phyloP scores from a whole-genome alignment of 768 basidiomycete genomes.

The Inosperma sp. region DNA sequence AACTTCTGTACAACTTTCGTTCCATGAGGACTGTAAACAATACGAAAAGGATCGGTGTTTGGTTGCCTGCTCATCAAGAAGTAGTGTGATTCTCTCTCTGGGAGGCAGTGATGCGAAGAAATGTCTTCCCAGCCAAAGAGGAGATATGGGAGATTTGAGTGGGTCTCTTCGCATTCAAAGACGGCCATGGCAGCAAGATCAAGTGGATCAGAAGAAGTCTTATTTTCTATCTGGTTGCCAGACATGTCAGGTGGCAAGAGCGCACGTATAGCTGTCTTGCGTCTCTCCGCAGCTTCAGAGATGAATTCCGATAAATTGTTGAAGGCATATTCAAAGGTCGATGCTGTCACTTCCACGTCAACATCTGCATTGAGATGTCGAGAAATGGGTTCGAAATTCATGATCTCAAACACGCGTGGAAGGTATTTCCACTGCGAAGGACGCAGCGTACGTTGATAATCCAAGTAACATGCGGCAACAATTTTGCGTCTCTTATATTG shows the following conservation, averaged over 20 bases:
- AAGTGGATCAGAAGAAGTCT: background rate
- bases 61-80: no score
- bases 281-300: background rate
- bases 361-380: background rate
- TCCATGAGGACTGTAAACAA: background rate
- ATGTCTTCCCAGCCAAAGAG: slow-evolving; percentile 5
- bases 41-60: background rate
- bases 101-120: slow-evolving; percentile 4
- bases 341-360: background rate
- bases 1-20: background rate
- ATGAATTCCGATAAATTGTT: background rate
- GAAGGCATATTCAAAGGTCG: background rate
- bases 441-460: slow-evolving; percentile 17
- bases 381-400: background rate
- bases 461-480: slow-evolving; percentile 15
- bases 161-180: slow-evolving; percentile 1
- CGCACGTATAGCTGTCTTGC: background rate
- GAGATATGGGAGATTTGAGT: no score
- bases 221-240: background rate
- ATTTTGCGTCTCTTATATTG: background rate
- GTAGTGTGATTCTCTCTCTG: background rate
- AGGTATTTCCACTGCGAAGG: slow-evolving; percentile 25
- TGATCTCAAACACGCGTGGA: slow-evolving; percentile 16
- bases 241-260: background rate
- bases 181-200: background rate